Conservation (phyloP, 331 rosid genomes). For the Stylosanthes scabra region DNA sequence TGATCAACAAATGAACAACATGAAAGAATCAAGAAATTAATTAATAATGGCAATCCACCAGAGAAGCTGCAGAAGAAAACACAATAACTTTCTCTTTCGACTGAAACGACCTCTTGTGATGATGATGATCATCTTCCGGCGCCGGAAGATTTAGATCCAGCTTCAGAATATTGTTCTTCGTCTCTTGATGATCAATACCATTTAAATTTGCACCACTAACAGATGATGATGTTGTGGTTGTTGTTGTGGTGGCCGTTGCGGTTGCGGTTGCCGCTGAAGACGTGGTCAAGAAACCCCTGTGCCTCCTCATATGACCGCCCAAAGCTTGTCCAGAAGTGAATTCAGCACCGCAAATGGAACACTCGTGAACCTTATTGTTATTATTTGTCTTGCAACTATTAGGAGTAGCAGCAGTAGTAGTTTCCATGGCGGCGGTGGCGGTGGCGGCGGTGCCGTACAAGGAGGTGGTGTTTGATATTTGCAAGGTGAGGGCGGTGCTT, state of each 20-base stretch:
- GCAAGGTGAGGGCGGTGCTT: slow-evolving; percentile 58
- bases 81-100: slow-evolving; percentile 65
- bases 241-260: slow-evolving; percentile 1
- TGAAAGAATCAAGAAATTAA: not conserved
- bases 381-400: slow-evolving; percentile 15
- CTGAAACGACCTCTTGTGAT: slow-evolving; percentile 46
- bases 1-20: not conserved
- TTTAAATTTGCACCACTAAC: slow-evolving; percentile 2
- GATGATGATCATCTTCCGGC: slow-evolving; percentile 70
- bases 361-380: slow-evolving; percentile 66
- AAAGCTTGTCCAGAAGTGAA: slow-evolving; percentile 87
- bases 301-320: slow-evolving; percentile 95
- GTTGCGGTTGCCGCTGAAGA: slow-evolving; percentile 14
- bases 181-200: slow-evolving; percentile 6
- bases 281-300: slow-evolving; percentile 48
- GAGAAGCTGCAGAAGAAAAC: slow-evolving; percentile 65
- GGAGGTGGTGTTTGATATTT: slow-evolving; percentile 41
- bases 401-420: not conserved
- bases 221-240: not conserved
- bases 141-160: slow-evolving; percentile 93
- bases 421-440: not conserved
- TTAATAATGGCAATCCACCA: slow-evolving; percentile 88
- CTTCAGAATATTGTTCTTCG: slow-evolving; percentile 50
- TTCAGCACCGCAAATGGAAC: slow-evolving; percentile 78
- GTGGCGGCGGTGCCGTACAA: not conserved